Evolutionary conservation across 768 basidiomycete species (phyloP).

Genomic region (Tephrocybe sp.): DNA sequence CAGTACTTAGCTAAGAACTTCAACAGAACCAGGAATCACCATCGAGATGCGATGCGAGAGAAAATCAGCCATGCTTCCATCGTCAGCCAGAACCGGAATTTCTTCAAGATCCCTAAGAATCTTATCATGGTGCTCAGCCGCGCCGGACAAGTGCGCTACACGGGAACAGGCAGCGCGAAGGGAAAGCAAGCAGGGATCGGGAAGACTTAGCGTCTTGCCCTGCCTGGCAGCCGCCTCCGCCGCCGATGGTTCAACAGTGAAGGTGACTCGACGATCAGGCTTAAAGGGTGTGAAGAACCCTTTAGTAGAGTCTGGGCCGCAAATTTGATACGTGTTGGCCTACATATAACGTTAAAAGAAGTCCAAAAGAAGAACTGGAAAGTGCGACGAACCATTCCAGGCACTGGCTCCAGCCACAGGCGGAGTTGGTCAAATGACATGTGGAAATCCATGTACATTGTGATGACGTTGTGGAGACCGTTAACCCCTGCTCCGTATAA

Average conservation of each 20-base stretch:
- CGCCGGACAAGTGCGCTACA: background rate
- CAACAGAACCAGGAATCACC: too few species aligned
- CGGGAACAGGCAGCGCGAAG: conserved; percentile 40
- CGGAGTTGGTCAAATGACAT: conserved; percentile 24
- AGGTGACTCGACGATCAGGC: conserved; percentile 22
- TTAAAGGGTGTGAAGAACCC: conserved; percentile 10
- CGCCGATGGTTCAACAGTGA: conserved; percentile 10
- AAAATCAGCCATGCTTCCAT: background rate
- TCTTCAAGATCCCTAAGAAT: background rate
- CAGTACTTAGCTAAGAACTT: too few species aligned
- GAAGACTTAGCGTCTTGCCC: conserved; percentile 27
- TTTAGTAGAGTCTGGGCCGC: conserved; percentile 9
- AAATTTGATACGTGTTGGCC: conserved; percentile 20
- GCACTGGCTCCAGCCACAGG: conserved; percentile 32
- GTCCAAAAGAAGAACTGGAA: background rate
- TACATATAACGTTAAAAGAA: background rate
- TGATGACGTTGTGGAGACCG: conserved; percentile 32
- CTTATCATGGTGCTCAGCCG: background rate
- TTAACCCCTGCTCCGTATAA: conserved; percentile 29
- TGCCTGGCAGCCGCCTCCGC: background rate
- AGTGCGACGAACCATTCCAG: conserved; percentile 1
- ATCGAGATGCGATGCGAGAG: too few species aligned
- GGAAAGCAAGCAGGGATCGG: conserved; percentile 28
- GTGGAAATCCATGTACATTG: conserved; percentile 21
- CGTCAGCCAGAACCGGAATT: background rate